Base-by-base conservation (phyloP, 73 alveolate species). In the Stentor coeruleus region DNA sequence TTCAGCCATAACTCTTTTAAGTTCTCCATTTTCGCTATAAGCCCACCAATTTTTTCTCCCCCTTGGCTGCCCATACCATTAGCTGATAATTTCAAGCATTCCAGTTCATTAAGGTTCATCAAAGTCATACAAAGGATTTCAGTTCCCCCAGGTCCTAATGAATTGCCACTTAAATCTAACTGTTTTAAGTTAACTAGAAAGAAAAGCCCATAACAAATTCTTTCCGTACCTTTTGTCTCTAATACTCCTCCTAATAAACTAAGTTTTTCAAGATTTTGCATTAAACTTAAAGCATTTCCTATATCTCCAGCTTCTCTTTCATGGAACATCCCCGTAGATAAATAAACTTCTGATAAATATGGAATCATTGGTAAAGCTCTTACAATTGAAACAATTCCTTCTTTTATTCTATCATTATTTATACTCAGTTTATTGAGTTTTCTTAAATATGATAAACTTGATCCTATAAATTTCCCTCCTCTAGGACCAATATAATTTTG, bases 401-500 rank as follows among this genome's bases (percentile, higher is more conserved):
- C 79, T 66, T 66, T 66, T 40, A 66, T 33, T 40, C 37, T 20
- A 66, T 66, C 79, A 66, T 66, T 66, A 66, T 66, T 66, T 1
- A 66, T 66, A 66, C 39, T 20, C 36, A 66, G 79, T 31, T 66
- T 66, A 33, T 20, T 15, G n/a, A 66, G 79, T 31, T 66, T 66
- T 33, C 33, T 66, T 2, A 66, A 66, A 66, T 66, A 31, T 26
- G 40, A 26, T 20, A 66, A 20, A 20, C 79, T 31, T 20, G 15
- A 31, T 15, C 40, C 79, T 20, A 66, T 20, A 33, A 66, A 66
- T 40, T 66, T 66, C 11, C 40, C 79, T 26, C 79, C 79, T 33
- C 79, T 66, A 11, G 37, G n/a, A 33, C 79, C 79, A 26, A 66
- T 26, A 31, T 15, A 66, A 33, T 66, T 66, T 11, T 37, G 14